Conservation (phyloP, 129 eudicot species). For the Smallanthus sonchifolius region DNA sequence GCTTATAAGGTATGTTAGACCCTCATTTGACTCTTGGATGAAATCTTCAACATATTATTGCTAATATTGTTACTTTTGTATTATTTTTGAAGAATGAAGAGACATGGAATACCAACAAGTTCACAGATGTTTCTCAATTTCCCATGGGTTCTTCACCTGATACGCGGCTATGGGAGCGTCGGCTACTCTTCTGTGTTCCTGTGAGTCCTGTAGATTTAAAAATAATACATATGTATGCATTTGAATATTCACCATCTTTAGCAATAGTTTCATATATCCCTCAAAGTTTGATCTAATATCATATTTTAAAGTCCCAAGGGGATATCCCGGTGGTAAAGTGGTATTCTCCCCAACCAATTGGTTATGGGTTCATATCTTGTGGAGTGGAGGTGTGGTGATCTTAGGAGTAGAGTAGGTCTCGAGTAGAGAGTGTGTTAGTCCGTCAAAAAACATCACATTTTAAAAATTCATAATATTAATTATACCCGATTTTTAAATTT, state of each 20-base stretch:
- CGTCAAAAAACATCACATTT: too few species aligned
- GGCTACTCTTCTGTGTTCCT: conserved; percentile 72
- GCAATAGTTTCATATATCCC: too few species aligned
- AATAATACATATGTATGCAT: neutral
- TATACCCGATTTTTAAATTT: neutral
- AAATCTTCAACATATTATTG: neutral
- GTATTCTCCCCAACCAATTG: too few species aligned
- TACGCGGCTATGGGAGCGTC: conserved; percentile 77
- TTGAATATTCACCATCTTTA: neutral
- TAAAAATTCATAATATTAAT: too few species aligned
- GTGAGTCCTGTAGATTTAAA: conserved; percentile 39
- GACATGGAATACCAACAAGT: conserved; percentile 85
- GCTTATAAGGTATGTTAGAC: conserved; percentile 65
- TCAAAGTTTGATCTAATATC: too few species aligned
- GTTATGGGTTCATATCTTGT: too few species aligned
- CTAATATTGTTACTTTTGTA: neutral
- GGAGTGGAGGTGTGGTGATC: too few species aligned
- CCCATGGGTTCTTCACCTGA: conserved; percentile 54
- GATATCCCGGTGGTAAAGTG: too few species aligned
- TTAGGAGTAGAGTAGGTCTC: too few species aligned
- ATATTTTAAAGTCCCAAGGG: too few species aligned
- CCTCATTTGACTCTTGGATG: neutral
- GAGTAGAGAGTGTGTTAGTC: too few species aligned
- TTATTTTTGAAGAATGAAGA: conserved; percentile 42
- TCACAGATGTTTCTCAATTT: conserved; percentile 51